phyloP scores from a whole-genome alignment of 2,329 filamentous ascomycete species.

The Colletotrichum karsti region DNA sequence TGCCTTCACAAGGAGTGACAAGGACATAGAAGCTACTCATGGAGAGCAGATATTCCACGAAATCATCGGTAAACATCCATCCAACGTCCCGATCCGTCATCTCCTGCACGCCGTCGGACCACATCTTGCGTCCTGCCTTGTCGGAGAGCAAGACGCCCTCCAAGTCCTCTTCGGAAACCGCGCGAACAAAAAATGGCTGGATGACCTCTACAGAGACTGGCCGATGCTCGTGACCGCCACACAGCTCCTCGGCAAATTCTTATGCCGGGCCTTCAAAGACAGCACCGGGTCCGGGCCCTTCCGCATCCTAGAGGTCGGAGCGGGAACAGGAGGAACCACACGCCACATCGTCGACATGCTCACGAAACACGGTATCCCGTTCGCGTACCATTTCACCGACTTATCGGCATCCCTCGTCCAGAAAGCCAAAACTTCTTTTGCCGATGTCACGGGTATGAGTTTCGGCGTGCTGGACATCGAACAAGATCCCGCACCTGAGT shows the following conservation, averaged over 20 bases:
- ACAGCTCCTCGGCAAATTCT: constrained; percentile 31
- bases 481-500: constrained; percentile 26
- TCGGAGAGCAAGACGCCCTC: constrained; percentile 44
- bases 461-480: constrained; percentile 41
- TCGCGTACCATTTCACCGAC: constrained; percentile 54
- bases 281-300: constrained; percentile 29
- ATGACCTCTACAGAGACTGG: constrained; percentile 44
- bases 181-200: constrained; percentile 36
- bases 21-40: not conserved
- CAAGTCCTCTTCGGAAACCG: constrained; percentile 46
- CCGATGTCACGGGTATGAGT: constrained; percentile 30
- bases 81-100: constrained; percentile 39
- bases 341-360: constrained; percentile 38
- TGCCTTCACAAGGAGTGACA: constrained; percentile 27
- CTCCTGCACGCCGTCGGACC: constrained; percentile 43
- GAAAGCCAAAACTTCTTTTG: constrained; percentile 36
- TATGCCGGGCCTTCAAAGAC: constrained; percentile 15
- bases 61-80: constrained; percentile 38
- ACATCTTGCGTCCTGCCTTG: constrained; percentile 46
- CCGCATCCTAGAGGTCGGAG: constrained; percentile 53
- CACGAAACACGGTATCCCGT: constrained; percentile 24
- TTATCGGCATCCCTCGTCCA: constrained; percentile 44
- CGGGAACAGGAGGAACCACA: constrained; percentile 53
- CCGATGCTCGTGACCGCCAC: constrained; percentile 36
- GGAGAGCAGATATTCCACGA: constrained; percentile 33